Conservation (phyloP, 768 basidiomycete species). For the Trichaptum fuscoviolaceum region DNA sequence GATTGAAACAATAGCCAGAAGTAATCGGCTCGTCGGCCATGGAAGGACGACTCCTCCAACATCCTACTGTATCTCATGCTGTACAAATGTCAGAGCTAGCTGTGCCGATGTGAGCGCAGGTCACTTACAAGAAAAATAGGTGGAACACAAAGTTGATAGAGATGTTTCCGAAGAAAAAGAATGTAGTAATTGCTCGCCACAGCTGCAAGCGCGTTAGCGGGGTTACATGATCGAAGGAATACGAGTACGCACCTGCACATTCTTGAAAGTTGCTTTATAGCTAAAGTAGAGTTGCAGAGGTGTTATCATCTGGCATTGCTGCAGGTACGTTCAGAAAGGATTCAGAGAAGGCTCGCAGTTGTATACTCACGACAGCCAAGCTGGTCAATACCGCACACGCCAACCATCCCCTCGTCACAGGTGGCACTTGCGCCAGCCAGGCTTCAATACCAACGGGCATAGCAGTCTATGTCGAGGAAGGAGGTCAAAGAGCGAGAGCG, state of each 20-base stretch:
- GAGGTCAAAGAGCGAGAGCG: not conserved
- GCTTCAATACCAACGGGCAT: slow-evolving; percentile 87
- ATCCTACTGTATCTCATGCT: slow-evolving; percentile 97
- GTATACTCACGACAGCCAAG: slow-evolving; percentile 72
- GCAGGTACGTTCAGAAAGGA: slow-evolving; percentile 7
- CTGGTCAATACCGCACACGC: slow-evolving; percentile 73
- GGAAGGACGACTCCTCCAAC: slow-evolving; percentile 95
- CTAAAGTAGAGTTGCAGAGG: slow-evolving; percentile 93
- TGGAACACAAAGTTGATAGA: slow-evolving; percentile 95
- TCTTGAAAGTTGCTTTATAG: slow-evolving; percentile 76
- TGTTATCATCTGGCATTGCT: slow-evolving; percentile 93
- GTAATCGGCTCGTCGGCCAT: slow-evolving; percentile 88
- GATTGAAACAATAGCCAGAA: slow-evolving; percentile 90
- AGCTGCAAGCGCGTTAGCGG: slow-evolving; percentile 40
- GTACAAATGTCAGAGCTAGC: slow-evolving; percentile 5
- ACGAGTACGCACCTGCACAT: slow-evolving; percentile 57
- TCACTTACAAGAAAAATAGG: slow-evolving; percentile 93
- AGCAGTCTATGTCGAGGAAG: not conserved
- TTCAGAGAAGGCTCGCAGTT: slow-evolving; percentile 8
- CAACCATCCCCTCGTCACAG: slow-evolving; percentile 86
- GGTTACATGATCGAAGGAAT: slow-evolving; percentile 9
- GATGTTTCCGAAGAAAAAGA: slow-evolving; percentile 94
- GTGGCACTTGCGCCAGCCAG: slow-evolving; percentile 89
- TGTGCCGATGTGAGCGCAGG: not conserved
- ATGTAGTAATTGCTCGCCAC: slow-evolving; percentile 87